Conservation (phyloP, 345 rosid species). For the Rhodamnia rubescens region DNA sequence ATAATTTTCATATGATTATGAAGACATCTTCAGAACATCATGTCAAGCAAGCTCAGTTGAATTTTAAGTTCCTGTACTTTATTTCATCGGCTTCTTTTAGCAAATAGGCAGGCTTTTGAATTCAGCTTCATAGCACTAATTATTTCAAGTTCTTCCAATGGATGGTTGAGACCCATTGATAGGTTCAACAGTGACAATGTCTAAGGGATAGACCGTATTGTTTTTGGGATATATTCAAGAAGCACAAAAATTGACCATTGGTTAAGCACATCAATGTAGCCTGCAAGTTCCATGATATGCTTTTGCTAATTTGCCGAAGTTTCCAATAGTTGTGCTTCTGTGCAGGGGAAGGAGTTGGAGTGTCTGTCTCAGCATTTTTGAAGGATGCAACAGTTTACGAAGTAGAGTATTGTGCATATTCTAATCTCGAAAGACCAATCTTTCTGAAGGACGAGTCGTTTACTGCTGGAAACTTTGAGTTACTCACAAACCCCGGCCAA, state of each 20-base stretch:
- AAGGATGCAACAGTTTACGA: slow-evolving; percentile 34
- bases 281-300: neutral
- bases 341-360: slow-evolving; percentile 89
- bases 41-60: neutral
- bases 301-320: neutral
- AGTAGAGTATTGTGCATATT: slow-evolving; percentile 72
- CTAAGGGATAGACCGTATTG: neutral
- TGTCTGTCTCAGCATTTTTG: slow-evolving; percentile 46
- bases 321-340: neutral
- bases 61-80: neutral
- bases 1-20: neutral
- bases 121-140: neutral
- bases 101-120: neutral
- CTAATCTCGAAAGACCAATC: slow-evolving; percentile 41
- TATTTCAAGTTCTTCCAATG: neutral
- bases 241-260: neutral
- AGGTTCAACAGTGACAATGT: neutral
- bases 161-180: neutral
- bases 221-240: neutral
- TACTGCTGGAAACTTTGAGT: slow-evolving; percentile 41
- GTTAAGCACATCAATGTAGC: neutral
- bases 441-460: slow-evolving; percentile 2
- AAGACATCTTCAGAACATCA: neutral
- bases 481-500: neutral
- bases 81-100: neutral